Evolutionary conservation across 202 grass and related monocot genomes (phyloP), one percentile per base, ranked within the genome.

Genomic region (Eragrostis tef): DNA sequence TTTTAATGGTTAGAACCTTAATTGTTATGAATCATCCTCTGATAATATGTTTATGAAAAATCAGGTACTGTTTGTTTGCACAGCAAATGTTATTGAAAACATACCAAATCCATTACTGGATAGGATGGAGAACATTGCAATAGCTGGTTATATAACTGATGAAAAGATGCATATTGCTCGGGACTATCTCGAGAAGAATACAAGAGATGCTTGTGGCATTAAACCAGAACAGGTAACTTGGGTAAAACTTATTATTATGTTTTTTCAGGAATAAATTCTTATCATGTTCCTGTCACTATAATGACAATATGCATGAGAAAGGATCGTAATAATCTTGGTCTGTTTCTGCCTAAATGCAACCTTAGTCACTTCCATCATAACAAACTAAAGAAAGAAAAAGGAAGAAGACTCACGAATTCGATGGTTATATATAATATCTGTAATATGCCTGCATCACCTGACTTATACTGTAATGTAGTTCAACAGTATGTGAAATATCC

Each of bases 81-180:
- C 96, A 53, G 96, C 96, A 79, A 99, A 99, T 81, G 89, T 96
- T 81, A 85, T 96, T 82, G 96, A 96, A 72, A 99, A 68, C 81
- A 99, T 99, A 88, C 93, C 93, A 53, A 93, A 92, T 87, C 96
- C 96, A 44, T 85, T 99, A 70, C 46, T 96, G 87, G 96, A 99
- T 91, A 93, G 96, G 67, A 99, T 99, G 96, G 96, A 99, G 72
- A 86, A 85, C 39, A 99, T 99, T 81, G 84, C 96, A 82, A 90
- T 99, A 88, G 96, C 96, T 64, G 96, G 96, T 78, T 99, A 99
- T 85, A 99, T 99, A 81, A 99, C 93, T 77, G 96, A 99, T 81
- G 93, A 99, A 66, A 99, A 96, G 70, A 89, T 96, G 90, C 93
- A 99, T 84, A 96, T 99, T 89, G 90, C 96, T 83, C 85, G 90